Base-by-base conservation (phyloP, 768 basidiomycete species). In the Neoboletus subvelutipes region DNA sequence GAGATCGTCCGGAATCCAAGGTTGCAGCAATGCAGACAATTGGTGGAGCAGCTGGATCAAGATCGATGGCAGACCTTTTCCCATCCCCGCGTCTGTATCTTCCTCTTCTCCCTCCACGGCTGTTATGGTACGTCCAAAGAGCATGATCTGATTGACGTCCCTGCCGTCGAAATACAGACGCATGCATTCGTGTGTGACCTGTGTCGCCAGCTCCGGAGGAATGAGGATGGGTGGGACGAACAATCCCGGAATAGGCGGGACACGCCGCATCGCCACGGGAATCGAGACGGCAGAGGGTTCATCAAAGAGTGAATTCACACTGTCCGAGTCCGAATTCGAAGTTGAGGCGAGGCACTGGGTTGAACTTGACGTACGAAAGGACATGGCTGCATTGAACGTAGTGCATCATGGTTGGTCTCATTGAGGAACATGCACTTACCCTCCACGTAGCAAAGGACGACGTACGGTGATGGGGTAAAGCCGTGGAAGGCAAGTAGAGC, bases 81-180 rank as follows among this genome's bases (percentile, higher is more conserved):
- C 64, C 62, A 62, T 62, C 49, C 55, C 56, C 34, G 58, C 58
- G 12, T 64, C 59, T 5, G 47, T 26, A 37, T 60, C 56, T 4
- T 60, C 64, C 33, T 54, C 54, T 24, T 60, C 50, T 29, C 41
- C 54, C 17, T 54, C 61, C 9, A 22, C 45, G 22, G 43, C 47
- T 20, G 68, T 54, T 51, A 49, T 20, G 40, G 60, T 64, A 39
- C 86, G 81, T 43, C 85, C 85, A 65, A 96, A 96, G 18, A 96
- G 79, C 93, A 95, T 94, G 51, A 88, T 81, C 71, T 95, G 93
- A 66, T 96, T 91, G 46, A 83, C 76, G 42, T 73, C 60, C 26
- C 71, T 73, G 12, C 67, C 67, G 11, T 64, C 65, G 65, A 88
- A 89, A 68, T 87, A 90, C 10, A 76, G 77, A 2, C 71, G 64